Percentiles rank a stretch among this genome's conserved stretches.
Evolutionary conservation across 2,329 filamentous ascomycete species (phyloP).

Genomic region (Microdochium paspali): DNA sequence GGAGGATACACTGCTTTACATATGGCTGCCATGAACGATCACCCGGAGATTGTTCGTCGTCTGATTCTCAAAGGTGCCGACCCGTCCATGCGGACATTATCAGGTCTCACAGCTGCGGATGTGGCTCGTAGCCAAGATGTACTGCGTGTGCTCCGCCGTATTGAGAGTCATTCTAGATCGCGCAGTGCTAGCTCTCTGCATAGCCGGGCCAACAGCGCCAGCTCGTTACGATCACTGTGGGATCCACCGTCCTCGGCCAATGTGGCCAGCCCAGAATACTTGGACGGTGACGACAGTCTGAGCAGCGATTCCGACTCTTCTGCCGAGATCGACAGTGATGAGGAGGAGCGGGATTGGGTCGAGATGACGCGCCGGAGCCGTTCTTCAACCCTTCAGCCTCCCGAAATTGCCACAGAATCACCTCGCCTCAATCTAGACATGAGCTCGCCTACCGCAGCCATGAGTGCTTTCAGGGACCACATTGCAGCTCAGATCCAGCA

Average conservation of each 20-base stretch:
- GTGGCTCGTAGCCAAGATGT: constrained; percentile 58
- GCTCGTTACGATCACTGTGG: constrained; percentile 59
- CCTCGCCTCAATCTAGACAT: constrained; percentile 24
- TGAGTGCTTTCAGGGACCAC: constrained; percentile 65
- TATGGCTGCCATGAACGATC: constrained; percentile 67
- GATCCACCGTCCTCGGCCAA: constrained; percentile 35
- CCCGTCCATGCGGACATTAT: constrained; percentile 58
- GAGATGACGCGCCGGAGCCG: constrained; percentile 24
- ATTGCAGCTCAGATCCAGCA: constrained; percentile 66
- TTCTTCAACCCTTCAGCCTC: constrained; percentile 10
- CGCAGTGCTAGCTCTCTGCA: constrained; percentile 53
- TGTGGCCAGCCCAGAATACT: constrained; percentile 22
- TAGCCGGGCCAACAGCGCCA: constrained; percentile 57
- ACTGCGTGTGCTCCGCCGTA: constrained; percentile 51
- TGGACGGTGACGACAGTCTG: constrained; percentile 29
- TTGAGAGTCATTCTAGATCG: constrained; percentile 54
- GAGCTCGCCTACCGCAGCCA: constrained; percentile 50
- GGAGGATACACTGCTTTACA: constrained; percentile 78
- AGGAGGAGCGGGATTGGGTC: constrained; percentile 28
- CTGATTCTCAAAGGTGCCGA: constrained; percentile 67
- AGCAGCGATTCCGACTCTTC: constrained; percentile 20
- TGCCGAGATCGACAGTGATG: constrained; percentile 28
- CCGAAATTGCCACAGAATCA: constrained; percentile 10
- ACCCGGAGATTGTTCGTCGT: constrained; percentile 65
- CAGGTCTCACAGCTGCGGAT: constrained; percentile 62